phyloP scores from a whole-genome alignment of 2,329 filamentous ascomycete genomes.

The Ceratocystis eucalypticola region DNA sequence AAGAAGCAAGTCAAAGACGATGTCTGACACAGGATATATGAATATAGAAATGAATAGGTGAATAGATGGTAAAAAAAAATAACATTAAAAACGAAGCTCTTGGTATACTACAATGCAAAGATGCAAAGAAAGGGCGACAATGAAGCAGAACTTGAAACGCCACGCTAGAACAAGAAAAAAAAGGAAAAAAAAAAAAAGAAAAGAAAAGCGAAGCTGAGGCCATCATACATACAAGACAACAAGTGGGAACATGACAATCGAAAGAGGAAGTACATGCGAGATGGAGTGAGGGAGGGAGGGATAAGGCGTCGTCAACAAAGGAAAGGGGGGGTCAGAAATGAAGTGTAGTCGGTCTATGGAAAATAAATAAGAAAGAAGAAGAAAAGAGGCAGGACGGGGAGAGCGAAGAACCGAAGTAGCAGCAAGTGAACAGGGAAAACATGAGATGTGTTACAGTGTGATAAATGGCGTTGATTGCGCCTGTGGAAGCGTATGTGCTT shows the following conservation, averaged over 20 bases:
- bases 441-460: neutral
- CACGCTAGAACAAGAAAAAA: neutral
- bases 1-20: neutral
- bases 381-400: neutral
- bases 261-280: constrained; percentile 1
- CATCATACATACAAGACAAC: neutral
- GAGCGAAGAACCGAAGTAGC: neutral
- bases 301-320: too few relatives aligned
- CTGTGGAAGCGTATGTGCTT: neutral
- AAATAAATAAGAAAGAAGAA: neutral
- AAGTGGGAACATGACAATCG: neutral
- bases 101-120: too few relatives aligned
- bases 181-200: neutral
- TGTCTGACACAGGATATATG: neutral
- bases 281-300: too few relatives aligned
- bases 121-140: neutral
- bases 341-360: too few relatives aligned
- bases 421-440: neutral
- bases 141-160: neutral
- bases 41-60: neutral
- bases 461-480: neutral
- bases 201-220: neutral
- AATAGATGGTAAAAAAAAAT: neutral
- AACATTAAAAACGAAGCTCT: neutral
- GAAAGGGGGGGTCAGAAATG: too few relatives aligned